Evolutionary conservation across 1,284 basidiomycete genomes (phyloP).

Genomic region (Afroboletus lepidellus): DNA sequence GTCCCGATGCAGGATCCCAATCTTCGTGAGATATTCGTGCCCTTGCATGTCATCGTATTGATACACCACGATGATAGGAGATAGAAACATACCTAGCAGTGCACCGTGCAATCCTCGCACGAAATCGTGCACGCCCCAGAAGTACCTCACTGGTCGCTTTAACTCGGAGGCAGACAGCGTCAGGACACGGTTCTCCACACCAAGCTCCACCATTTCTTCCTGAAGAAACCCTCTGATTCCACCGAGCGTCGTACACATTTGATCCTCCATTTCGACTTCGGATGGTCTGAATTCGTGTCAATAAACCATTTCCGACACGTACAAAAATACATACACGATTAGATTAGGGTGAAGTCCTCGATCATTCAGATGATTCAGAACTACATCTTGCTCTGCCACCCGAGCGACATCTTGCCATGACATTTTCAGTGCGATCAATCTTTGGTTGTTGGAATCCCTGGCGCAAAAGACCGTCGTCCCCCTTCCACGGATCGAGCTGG

Average conservation of each 20-base stretch:
- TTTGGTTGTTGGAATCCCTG: background rate
- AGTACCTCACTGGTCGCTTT: constrained; percentile 10
- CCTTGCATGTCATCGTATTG: constrained; percentile 12
- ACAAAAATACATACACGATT: background rate
- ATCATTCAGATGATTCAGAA: background rate
- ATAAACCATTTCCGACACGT: background rate
- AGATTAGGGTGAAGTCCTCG: background rate
- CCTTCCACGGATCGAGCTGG: constrained; percentile 10
- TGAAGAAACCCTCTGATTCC: background rate
- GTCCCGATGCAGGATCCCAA: constrained; percentile 15
- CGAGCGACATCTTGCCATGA: constrained; percentile 4
- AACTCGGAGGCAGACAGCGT: background rate
- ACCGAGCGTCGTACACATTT: constrained; percentile 4
- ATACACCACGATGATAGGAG: too few relatives aligned
- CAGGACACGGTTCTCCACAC: constrained; percentile 4
- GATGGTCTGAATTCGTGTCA: background rate
- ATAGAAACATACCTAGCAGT: constrained; percentile 9
- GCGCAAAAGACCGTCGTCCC: constrained; percentile 8
- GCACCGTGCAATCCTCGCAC: constrained; percentile 11
- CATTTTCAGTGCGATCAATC: constrained; percentile 1
- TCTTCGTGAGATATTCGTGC: constrained; percentile 12
- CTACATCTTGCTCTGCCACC: background rate
- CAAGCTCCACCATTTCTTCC: background rate
- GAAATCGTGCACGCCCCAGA: constrained; percentile 19
- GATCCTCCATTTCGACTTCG: background rate